Percentiles rank a stretch among this genome's conserved stretches.
These are phyloP conservation scores for Cordyceps fumosorosea DNA, from an alignment of 2,329 filamentous ascomycete species.

Conservation along the genomic window DNA sequence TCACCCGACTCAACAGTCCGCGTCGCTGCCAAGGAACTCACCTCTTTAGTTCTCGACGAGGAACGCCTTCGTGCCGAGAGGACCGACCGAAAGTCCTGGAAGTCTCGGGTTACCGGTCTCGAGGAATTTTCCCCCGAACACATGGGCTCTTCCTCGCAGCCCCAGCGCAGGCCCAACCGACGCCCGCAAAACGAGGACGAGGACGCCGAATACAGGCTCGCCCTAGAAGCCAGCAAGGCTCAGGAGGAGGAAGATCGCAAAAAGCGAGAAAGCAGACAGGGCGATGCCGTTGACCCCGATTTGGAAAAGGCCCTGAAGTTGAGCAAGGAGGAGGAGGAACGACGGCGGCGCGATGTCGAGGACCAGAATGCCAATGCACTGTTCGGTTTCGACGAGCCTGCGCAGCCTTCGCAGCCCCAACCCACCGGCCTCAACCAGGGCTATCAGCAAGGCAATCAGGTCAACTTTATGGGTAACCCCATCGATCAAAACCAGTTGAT, in stretches of 20 bases:
- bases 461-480: conserved; percentile 96
- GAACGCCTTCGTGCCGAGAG: conserved; percentile 86
- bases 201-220: conserved; percentile 82
- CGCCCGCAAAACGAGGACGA: conserved; percentile 64
- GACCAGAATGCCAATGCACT: conserved; percentile 76
- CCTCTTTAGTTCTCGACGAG: conserved; percentile 85
- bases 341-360: conserved; percentile 79
- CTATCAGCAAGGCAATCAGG: conserved; percentile 92
- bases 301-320: conserved; percentile 91
- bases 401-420: conserved; percentile 58
- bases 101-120: conserved; percentile 87
- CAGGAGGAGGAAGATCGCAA: conserved; percentile 86
- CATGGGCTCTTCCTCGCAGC: conserved; percentile 26
- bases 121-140: conserved; percentile 64
- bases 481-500: conserved; percentile 72
- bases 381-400: conserved; percentile 69
- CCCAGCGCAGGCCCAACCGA: conserved; percentile 39
- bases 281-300: conserved; percentile 70
- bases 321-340: conserved; percentile 89
- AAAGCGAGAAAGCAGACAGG: conserved; percentile 60
- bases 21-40: conserved; percentile 92
- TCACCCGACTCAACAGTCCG: conserved; percentile 56
- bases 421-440: conserved; percentile 91
- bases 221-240: conserved; percentile 89
- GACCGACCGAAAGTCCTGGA: conserved; percentile 90